phyloP scores from a whole-genome alignment of 2,329 filamentous ascomycete genomes.

The Aspergillus sp. region DNA sequence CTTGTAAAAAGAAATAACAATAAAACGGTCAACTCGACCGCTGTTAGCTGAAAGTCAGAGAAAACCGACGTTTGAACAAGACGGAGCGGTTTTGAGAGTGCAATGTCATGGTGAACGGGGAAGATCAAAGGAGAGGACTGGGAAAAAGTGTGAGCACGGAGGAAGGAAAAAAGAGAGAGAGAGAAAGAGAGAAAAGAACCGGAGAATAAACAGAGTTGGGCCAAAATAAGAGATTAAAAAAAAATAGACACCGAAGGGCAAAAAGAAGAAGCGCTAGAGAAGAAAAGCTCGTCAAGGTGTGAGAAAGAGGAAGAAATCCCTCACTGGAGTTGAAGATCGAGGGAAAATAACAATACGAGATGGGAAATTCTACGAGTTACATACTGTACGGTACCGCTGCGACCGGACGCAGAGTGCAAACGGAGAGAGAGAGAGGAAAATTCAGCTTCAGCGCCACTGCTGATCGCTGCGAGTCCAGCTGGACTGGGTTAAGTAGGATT shows the following conservation, averaged over 20 bases:
- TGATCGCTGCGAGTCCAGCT: too few relatives aligned
- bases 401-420: not conserved
- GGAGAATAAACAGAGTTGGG: not conserved
- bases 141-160: not conserved
- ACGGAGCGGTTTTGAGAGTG: not conserved
- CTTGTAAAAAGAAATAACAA: too few relatives aligned
- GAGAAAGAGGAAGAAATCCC: not conserved
- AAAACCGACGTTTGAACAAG: not conserved
- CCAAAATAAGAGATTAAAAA: not conserved
- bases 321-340: not conserved
- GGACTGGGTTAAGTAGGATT: too few relatives aligned
- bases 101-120: slow-evolving; percentile 1
- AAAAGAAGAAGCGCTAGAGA: not conserved
- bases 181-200: not conserved
- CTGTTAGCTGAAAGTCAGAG: not conserved
- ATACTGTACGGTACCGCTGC: not conserved
- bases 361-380: too few relatives aligned
- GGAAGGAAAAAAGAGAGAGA: not conserved
- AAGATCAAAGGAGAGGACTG: not conserved
- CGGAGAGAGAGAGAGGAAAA: not conserved
- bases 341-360: too few relatives aligned
- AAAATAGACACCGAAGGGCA: not conserved
- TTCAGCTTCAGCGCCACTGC: too few relatives aligned
- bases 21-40: not conserved
- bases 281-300: not conserved